Percentiles rank a stretch among this genome's conserved stretches.
These are phyloP conservation scores for Xenoacremonium recifei DNA, from an alignment of 2,329 filamentous ascomycete genomes.

Conservation along the genomic window DNA sequence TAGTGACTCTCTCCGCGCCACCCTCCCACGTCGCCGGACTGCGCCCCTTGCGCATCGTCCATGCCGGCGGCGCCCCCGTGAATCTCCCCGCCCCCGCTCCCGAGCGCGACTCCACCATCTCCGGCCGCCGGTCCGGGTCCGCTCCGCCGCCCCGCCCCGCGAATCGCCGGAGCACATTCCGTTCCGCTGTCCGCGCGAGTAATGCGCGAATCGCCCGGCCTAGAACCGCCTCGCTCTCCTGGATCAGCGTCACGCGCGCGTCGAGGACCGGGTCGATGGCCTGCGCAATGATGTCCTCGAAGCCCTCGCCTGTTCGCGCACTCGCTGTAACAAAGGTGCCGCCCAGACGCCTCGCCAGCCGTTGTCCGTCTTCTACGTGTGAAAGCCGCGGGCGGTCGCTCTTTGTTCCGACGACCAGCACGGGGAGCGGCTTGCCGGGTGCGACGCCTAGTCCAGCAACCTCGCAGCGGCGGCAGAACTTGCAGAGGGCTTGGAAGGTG, in stretches of 20 bases:
- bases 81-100: too few species aligned
- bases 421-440: constrained; percentile 12
- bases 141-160: constrained; percentile 2
- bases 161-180: constrained; percentile 3
- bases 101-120: constrained; percentile 3
- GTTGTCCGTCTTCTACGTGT: constrained; percentile 9
- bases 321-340: constrained; percentile 10
- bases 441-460: constrained; percentile 11
- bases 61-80: constrained; percentile 12
- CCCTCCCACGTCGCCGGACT: constrained; percentile 5
- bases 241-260: constrained; percentile 11
- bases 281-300: constrained; percentile 7
- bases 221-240: constrained; percentile 14
- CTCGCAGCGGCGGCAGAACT: constrained; percentile 16
- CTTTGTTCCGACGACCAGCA: constrained; percentile 14
- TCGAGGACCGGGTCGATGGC: constrained; percentile 11
- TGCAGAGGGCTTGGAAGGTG: constrained; percentile 13
- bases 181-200: constrained; percentile 1
- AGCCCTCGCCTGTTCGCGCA: constrained; percentile 5
- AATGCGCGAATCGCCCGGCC: constrained; percentile 10
- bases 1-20: too few species aligned
- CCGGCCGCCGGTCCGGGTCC: constrained; percentile 2
- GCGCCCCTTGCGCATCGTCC: constrained; percentile 12
- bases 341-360: constrained; percentile 11
- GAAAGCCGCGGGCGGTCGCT: constrained; percentile 3